These are phyloP conservation scores for Gynandropsis gynandra DNA, from an alignment of 345 rosid species.

Conservation along the genomic window DNA sequence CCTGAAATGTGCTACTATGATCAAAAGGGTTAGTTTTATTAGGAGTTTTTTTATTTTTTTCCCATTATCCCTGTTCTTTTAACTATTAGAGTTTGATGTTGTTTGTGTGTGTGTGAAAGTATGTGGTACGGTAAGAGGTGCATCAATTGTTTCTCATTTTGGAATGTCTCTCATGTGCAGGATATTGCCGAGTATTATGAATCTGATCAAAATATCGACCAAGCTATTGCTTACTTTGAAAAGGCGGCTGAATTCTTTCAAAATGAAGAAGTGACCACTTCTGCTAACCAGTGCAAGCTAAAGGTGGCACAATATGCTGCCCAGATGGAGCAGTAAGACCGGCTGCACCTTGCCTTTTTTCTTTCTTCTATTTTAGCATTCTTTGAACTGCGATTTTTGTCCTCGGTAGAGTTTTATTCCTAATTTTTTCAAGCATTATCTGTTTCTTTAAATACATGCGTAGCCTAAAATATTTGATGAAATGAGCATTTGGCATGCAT, in stretches of 20 bases:
- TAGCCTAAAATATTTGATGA: too few relatives aligned
- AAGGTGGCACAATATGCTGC: slow-evolving; percentile 97
- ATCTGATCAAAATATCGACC: slow-evolving; percentile 49
- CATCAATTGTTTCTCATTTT: slow-evolving; percentile 7
- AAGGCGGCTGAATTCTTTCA: slow-evolving; percentile 76
- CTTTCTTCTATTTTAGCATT: slow-evolving; percentile 1
- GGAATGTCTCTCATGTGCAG: slow-evolving; percentile 26
- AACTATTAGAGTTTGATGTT: background rate
- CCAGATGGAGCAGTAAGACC: slow-evolving; percentile 78
- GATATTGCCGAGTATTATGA: slow-evolving; percentile 82
- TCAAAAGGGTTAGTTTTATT: background rate
- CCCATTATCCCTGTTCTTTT: background rate
- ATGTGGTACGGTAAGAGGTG: slow-evolving; percentile 1
- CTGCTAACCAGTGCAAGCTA: slow-evolving; percentile 97
- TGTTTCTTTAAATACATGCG: too few relatives aligned
- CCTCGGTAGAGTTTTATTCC: too few relatives aligned
- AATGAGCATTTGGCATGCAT: too few relatives aligned
- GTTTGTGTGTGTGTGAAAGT: background rate
- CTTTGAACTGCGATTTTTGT: too few relatives aligned
- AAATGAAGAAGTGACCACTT: slow-evolving; percentile 75
- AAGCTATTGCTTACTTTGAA: slow-evolving; percentile 62
- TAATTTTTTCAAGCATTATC: too few relatives aligned
- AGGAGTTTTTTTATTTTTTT: background rate
- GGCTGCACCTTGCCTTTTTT: slow-evolving; percentile 4
- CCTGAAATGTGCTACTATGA: background rate